These are phyloP conservation scores for Trichoderma aggressivum DNA, from an alignment of 2,329 filamentous ascomycete genomes.

Conservation along the genomic window DNA sequence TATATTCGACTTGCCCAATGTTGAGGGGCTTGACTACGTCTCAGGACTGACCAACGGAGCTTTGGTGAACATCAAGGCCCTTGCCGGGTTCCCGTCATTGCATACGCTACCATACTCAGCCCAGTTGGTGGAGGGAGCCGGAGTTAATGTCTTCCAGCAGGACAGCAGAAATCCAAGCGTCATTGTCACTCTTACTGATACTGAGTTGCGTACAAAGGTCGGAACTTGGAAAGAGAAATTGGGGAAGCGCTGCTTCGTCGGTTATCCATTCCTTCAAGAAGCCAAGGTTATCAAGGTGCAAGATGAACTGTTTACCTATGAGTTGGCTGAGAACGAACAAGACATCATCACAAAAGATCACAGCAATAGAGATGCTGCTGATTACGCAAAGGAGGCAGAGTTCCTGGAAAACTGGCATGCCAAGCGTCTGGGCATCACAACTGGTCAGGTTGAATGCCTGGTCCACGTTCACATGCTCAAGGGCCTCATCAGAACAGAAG, in stretches of 20 bases:
- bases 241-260: constrained; percentile 82
- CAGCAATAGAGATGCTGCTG: constrained; percentile 69
- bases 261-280: constrained; percentile 93
- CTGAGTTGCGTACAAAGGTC: constrained; percentile 66
- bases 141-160: constrained; percentile 90
- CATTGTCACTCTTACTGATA: constrained; percentile 77
- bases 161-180: constrained; percentile 97
- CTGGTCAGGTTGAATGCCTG: constrained; percentile 81
- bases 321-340: constrained; percentile 61
- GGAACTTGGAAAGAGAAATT: constrained; percentile 74
- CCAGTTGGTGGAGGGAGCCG: constrained; percentile 67
- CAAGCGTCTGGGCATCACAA: constrained; percentile 84
- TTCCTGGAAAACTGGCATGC: constrained; percentile 84
- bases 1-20: constrained; percentile 88
- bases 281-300: constrained; percentile 85
- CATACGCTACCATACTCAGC: constrained; percentile 82
- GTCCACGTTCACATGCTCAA: constrained; percentile 93
- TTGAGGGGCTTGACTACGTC: constrained; percentile 83
- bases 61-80: constrained; percentile 74
- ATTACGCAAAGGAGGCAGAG: constrained; percentile 80
- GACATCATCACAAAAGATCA: constrained; percentile 69
- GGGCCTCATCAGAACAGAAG: constrained; percentile 84
- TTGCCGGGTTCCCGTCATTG: constrained; percentile 90
- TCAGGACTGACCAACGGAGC: constrained; percentile 81
- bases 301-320: constrained; percentile 90